Conservation (phyloP, 2,329 filamentous ascomycete species). For the Aspergillus fumigatus region DNA sequence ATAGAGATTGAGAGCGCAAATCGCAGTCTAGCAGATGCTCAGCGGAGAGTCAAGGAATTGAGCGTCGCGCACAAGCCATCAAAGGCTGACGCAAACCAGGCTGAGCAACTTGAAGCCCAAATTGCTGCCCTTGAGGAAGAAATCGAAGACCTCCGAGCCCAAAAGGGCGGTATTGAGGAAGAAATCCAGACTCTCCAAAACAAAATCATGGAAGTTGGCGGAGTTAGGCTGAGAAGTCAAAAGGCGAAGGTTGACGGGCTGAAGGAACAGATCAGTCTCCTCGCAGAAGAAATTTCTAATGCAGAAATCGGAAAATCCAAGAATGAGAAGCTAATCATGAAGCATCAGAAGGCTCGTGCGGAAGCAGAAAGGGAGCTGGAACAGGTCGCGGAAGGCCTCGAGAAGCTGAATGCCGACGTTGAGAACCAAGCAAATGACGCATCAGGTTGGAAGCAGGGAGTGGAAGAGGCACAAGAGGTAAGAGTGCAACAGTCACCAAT, state of each 20-base stretch:
- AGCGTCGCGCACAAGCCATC: slow-evolving; percentile 75
- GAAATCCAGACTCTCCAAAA: slow-evolving; percentile 91
- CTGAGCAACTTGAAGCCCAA: slow-evolving; percentile 69
- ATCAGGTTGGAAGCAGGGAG: slow-evolving; percentile 65
- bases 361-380: slow-evolving; percentile 78
- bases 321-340: slow-evolving; percentile 84
- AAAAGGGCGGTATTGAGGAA: slow-evolving; percentile 84
- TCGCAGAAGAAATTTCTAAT: slow-evolving; percentile 76
- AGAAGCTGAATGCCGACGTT: slow-evolving; percentile 73
- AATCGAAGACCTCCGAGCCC: slow-evolving; percentile 70
- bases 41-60: slow-evolving; percentile 81
- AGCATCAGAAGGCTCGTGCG: slow-evolving; percentile 76
- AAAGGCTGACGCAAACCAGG: slow-evolving; percentile 71
- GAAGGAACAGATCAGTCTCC: slow-evolving; percentile 76
- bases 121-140: slow-evolving; percentile 71
- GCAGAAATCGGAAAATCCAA: slow-evolving; percentile 87
- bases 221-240: slow-evolving; percentile 84
- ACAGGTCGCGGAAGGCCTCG: slow-evolving; percentile 65
- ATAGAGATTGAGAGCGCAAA: slow-evolving; percentile 85
- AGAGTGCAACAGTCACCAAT: slow-evolving; percentile 6
- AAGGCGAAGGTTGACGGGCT: slow-evolving; percentile 85
- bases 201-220: slow-evolving; percentile 98
- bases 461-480: slow-evolving; percentile 73
- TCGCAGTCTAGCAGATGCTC: slow-evolving; percentile 76
- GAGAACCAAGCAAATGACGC: slow-evolving; percentile 71